phyloP scores from a whole-genome alignment of 768 basidiomycete genomes.

The Boletus reticuloceps region DNA sequence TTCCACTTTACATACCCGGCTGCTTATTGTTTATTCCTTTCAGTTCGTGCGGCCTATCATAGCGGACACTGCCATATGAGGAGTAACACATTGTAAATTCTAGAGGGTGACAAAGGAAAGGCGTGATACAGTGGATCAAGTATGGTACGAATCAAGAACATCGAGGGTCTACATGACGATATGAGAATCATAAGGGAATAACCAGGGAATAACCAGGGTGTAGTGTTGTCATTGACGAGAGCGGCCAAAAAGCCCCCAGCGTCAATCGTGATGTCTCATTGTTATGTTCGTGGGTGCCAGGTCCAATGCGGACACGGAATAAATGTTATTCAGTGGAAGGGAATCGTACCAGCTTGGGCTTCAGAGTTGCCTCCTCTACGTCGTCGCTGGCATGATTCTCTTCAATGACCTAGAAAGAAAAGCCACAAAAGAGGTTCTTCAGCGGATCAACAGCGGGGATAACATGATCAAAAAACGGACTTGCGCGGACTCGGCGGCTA shows the following conservation, averaged over 20 bases:
- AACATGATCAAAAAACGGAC: constrained; percentile 18
- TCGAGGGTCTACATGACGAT: background rate
- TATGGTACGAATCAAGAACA: background rate
- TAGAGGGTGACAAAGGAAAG: background rate
- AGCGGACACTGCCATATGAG: constrained; percentile 13
- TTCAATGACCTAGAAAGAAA: constrained; percentile 10
- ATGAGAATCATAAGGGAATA: background rate
- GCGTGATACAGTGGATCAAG: background rate
- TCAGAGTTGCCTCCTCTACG: background rate
- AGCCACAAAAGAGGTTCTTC: constrained; percentile 8
- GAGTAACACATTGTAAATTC: constrained; percentile 15
- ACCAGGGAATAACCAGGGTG: background rate
- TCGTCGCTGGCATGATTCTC: background rate
- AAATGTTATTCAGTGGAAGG: constrained; percentile 36
- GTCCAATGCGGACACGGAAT: constrained; percentile 8
- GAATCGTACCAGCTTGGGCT: constrained; percentile 32
- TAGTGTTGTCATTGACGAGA: background rate
- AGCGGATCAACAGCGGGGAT: constrained; percentile 5
- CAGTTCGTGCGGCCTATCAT: constrained; percentile 5
- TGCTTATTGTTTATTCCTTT: constrained; percentile 19
- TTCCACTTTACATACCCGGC: constrained; percentile 17
- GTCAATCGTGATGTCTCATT: background rate
- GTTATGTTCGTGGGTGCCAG: background rate
- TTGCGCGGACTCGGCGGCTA: constrained; percentile 3
- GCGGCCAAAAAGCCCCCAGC: background rate